These are phyloP conservation scores for Venturia aucupariae DNA, from an alignment of 2,329 filamentous ascomycete genomes.

Conservation along the genomic window DNA sequence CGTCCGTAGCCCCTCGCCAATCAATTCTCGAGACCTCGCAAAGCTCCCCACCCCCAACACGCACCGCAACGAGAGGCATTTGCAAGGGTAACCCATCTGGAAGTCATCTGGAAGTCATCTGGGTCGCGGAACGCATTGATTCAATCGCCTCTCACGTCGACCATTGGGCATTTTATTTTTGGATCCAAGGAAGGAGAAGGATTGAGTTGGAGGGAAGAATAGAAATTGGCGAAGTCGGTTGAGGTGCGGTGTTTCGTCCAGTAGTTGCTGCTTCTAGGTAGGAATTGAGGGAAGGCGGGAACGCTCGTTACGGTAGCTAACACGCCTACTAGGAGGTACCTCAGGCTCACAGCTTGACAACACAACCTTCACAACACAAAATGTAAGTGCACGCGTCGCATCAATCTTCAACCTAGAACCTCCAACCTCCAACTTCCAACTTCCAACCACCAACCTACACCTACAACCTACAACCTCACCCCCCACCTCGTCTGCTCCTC, in stretches of 20 bases:
- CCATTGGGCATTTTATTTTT: neutral
- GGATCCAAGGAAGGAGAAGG: neutral
- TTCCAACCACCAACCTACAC: no score
- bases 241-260: neutral
- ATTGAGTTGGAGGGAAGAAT: neutral
- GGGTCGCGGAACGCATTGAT: neutral
- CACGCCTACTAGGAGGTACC: no score
- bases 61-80: neutral
- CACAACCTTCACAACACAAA: neutral
- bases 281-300: slow-evolving; percentile 1
- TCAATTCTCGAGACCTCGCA: neutral
- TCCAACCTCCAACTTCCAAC: neutral
- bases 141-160: neutral
- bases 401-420: neutral
- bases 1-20: neutral
- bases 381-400: neutral
- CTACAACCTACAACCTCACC: neutral
- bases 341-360: neutral
- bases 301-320: no score
- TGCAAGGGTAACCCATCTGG: neutral
- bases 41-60: neutral
- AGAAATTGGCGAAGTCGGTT: neutral
- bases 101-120: neutral
- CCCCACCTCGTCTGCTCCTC: neutral
- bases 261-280: neutral